Base-by-base conservation (phyloP, 371 early-diverging fungal genomes). In the Batkoa obscura region DNA sequence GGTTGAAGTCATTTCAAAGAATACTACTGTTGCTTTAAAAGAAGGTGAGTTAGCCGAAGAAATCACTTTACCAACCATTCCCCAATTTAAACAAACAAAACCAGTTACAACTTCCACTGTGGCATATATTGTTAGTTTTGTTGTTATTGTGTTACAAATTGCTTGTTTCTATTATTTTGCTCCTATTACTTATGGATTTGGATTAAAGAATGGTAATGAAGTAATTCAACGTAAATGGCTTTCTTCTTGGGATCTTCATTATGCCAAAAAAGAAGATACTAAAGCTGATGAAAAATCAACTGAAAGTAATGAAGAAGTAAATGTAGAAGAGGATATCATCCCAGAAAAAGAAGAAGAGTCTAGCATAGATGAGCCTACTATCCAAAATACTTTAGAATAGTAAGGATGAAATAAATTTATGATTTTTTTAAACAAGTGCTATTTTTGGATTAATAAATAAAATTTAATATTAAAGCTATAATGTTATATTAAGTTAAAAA, bases 161-260 rank as follows among this genome's bases (percentile, higher is more conserved):
- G 70, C 61, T 1, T 63, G 68, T 55, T 82, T 82, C 67, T 13
- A 70, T 50, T 79, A 62, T 64, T 76, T 76, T 66, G 71, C 77
- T 1, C 81, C 83, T 3, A 49, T 80, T 4, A 70, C 81, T 3
- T 86, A 86, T 60, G 86, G 86, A 30, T 69, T 72, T 1, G 70
- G 74, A 6, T 55, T 69, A 1, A 60, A 85, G 57, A 63, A 72
- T 23, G 65, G 72, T 2, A 71, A 75, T 10, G 76, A 81, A 53
- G 74, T 81, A 2, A 50, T 71, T 43, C 66, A 61, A n/a, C 76
- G 82, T 53, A 87, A 86, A 65, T 71, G 88, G 72, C 61, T 87
- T 30, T 49, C 59, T 36, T 67, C 73, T 0, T 94, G 90, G 86
- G 90, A 94, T 57, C 69, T 90, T 51, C 90, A 91, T 55, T 82